phyloP scores from a whole-genome alignment of 257 asterid species.

The Solanum paucissectum region DNA sequence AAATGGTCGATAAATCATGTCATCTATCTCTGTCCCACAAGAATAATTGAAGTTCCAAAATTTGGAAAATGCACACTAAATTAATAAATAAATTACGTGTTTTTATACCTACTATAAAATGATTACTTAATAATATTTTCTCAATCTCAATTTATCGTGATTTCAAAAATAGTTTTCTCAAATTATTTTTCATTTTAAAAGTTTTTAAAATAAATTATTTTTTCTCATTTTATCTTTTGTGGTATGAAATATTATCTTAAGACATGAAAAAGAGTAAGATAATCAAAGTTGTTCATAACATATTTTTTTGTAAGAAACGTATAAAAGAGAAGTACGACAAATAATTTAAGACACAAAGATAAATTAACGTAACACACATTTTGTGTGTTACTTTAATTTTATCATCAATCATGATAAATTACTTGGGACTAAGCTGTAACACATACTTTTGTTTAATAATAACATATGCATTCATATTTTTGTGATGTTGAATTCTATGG shows the following conservation, averaged over 20 bases:
- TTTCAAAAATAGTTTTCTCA: not conserved
- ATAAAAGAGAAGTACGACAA: too few relatives aligned
- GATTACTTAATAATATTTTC: not conserved
- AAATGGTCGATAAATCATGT: not conserved
- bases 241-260: not conserved
- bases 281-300: not conserved
- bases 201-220: not conserved
- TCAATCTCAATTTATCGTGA: not conserved
- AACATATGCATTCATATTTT: not conserved
- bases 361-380: not conserved
- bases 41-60: not conserved
- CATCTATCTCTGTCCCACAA: not conserved
- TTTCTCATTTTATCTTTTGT: not conserved
- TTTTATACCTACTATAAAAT: not conserved
- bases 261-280: too few relatives aligned
- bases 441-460: not conserved
- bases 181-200: not conserved
- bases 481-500: not conserved
- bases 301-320: too few relatives aligned
- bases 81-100: not conserved
- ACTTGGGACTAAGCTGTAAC: not conserved
- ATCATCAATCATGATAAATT: not conserved
- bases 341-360: not conserved
- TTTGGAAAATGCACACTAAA: not conserved
- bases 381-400: not conserved